Conservation (phyloP, 2,329 filamentous ascomycete species). For the Xylariaceae sp. region DNA sequence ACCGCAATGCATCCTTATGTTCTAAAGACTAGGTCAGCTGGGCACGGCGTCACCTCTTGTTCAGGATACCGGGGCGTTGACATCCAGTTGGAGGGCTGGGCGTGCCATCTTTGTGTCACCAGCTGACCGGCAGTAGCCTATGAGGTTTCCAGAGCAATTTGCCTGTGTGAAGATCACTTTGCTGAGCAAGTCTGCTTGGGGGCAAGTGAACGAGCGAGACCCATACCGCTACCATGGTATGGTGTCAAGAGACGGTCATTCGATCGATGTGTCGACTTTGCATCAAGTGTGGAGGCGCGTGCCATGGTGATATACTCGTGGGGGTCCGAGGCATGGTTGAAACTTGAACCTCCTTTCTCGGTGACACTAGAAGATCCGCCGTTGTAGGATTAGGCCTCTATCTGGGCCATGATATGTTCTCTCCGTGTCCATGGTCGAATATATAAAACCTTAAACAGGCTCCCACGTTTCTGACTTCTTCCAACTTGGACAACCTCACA, state of each 20-base stretch:
- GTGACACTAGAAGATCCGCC: no score
- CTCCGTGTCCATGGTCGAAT: no score
- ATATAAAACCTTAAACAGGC: no score
- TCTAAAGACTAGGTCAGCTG: slow-evolving; percentile 13
- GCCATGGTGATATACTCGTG: no score
- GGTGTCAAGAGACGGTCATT: no score
- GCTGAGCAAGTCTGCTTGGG: slow-evolving; percentile 10
- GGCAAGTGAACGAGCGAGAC: slow-evolving; percentile 5
- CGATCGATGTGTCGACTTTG: no score
- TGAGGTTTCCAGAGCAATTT: slow-evolving; percentile 7
- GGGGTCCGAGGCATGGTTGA: no score
- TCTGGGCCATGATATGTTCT: no score
- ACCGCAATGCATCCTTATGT: slow-evolving; percentile 12
- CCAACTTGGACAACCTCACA: background rate
- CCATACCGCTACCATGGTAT: no score
- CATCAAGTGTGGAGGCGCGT: slow-evolving; percentile 8
- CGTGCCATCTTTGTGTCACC: slow-evolving; percentile 8
- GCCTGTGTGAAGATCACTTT: slow-evolving; percentile 6
- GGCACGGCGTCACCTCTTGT: slow-evolving; percentile 8
- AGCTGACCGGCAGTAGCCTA: slow-evolving; percentile 7
- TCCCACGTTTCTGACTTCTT: no score
- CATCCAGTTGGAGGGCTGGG: slow-evolving; percentile 12
- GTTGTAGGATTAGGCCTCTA: no score
- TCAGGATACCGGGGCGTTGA: slow-evolving; percentile 12
- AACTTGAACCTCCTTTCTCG: no score